A percentile compares a stretch with the other conserved stretches of the same genome.
Conservation (phyloP, 257 asterid species). For the Solanum infundibuliforme region DNA sequence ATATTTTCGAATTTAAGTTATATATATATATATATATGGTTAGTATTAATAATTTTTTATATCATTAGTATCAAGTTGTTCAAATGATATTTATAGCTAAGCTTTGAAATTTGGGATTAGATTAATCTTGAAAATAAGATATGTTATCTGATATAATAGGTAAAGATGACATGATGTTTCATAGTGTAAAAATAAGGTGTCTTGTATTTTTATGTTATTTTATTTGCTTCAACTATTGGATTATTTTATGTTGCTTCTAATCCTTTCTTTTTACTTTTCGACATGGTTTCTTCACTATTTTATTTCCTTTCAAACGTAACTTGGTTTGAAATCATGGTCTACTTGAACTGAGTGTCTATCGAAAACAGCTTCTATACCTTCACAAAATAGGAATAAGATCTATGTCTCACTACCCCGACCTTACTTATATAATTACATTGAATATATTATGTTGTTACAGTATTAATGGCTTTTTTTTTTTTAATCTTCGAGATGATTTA, state of each 20-base stretch:
- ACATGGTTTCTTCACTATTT: not conserved
- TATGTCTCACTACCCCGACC: rapidly evolving
- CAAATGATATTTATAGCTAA: not conserved
- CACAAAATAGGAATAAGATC: not conserved
- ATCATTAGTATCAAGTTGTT: not conserved
- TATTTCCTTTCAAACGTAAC: not conserved
- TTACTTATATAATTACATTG: rapidly evolving
- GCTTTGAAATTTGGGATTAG: rapidly evolving
- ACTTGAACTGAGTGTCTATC: not conserved
- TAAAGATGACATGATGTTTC: not conserved
- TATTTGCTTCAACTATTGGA: not conserved
- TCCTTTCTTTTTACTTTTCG: not conserved
- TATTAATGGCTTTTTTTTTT: not conserved
- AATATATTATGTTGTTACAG: not conserved
- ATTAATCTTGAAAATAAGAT: not conserved
- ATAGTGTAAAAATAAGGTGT: not conserved
- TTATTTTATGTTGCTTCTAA: not conserved
- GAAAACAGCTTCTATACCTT: not conserved
- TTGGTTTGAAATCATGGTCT: not conserved
- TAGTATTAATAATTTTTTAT: not conserved
- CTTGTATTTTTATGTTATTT: not conserved
- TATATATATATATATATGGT: not conserved
- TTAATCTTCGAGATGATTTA: not conserved
- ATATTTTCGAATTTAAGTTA: not conserved
- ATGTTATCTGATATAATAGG: not conserved